phyloP scores from a whole-genome alignment of 83 land plant species.

The Picea mariana region DNA sequence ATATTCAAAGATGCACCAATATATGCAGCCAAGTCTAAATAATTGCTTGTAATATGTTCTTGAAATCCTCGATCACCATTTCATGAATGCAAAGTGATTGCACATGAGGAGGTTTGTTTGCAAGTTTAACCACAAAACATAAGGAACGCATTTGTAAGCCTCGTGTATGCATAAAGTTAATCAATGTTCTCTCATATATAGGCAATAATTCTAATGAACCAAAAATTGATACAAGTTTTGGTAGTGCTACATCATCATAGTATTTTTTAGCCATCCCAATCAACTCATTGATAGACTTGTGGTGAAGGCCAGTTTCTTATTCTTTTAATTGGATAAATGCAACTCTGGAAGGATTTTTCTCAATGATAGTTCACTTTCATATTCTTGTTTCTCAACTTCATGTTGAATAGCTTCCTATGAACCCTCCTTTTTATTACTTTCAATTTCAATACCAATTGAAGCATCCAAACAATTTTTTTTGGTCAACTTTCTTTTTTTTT shows the following conservation, averaged over 20 bases:
- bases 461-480: conserved; percentile 27
- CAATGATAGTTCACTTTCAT: not conserved
- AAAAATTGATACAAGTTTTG: conserved; percentile 97
- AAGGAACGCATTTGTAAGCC: conserved; percentile 92
- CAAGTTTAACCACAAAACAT: conserved; percentile 39
- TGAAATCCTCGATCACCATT: conserved; percentile 92
- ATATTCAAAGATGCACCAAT: conserved; percentile 78
- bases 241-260: conserved; percentile 32
- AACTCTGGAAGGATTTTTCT: conserved; percentile 48
- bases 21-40: conserved; percentile 47
- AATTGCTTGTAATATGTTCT: conserved; percentile 17
- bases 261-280: conserved; percentile 74
- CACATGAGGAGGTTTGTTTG: too few species aligned
- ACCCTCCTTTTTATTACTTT: not conserved
- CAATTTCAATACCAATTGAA: conserved; percentile 13
- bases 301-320: conserved; percentile 77
- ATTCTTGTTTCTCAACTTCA: conserved; percentile 37
- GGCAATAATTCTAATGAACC: conserved; percentile 97
- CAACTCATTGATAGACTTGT: conserved; percentile 83
- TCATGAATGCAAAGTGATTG: conserved; percentile 97
- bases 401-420: conserved; percentile 17
- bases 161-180: conserved; percentile 98
- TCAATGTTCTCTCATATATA: conserved; percentile 92
- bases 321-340: conserved; percentile 72
- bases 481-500: not conserved